Conservation (phyloP, 2,329 filamentous ascomycete species). For the Diplodia seriata region DNA sequence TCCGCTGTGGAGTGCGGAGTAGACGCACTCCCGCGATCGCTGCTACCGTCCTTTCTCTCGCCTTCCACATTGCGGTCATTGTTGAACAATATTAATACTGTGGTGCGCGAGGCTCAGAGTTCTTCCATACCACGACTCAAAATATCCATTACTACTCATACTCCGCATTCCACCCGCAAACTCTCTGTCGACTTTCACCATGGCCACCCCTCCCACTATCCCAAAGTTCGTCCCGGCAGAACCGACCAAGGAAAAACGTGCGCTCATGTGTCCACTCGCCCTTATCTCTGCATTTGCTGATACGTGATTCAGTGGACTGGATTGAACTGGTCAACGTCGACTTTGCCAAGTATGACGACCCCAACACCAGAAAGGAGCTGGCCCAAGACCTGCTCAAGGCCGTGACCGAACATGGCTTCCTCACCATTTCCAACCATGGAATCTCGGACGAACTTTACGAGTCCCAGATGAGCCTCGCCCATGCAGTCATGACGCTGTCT, state of each 20-base stretch:
- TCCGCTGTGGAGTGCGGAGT: background rate
- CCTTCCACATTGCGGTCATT: background rate
- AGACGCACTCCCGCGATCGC: background rate
- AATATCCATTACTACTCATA: background rate
- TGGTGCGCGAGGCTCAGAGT: too few relatives aligned
- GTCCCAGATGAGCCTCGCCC: conserved; percentile 16
- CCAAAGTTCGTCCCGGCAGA: conserved; percentile 6
- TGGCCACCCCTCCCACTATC: background rate
- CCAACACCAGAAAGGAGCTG: background rate
- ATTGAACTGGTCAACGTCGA: conserved; percentile 18
- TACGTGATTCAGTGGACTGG: background rate
- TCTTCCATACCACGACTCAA: background rate
- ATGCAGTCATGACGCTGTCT: conserved; percentile 3
- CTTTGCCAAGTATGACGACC: conserved; percentile 15
- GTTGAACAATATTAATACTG: too few relatives aligned
- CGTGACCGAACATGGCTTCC: conserved; percentile 16
- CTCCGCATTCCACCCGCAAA: too few relatives aligned
- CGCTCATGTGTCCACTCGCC: background rate
- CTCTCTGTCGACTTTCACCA: too few relatives aligned
- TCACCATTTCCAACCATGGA: conserved; percentile 18
- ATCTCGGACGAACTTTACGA: conserved; percentile 2
- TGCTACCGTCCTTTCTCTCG: background rate
- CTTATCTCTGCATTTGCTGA: background rate
- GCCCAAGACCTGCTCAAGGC: conserved; percentile 14
- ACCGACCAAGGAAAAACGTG: conserved; percentile 4